A percentile compares a stretch with the other conserved stretches of the same genome.
These are phyloP conservation scores for Diplocarpon mali DNA, from an alignment of 2,329 filamentous ascomycete genomes.

Conservation along the genomic window DNA sequence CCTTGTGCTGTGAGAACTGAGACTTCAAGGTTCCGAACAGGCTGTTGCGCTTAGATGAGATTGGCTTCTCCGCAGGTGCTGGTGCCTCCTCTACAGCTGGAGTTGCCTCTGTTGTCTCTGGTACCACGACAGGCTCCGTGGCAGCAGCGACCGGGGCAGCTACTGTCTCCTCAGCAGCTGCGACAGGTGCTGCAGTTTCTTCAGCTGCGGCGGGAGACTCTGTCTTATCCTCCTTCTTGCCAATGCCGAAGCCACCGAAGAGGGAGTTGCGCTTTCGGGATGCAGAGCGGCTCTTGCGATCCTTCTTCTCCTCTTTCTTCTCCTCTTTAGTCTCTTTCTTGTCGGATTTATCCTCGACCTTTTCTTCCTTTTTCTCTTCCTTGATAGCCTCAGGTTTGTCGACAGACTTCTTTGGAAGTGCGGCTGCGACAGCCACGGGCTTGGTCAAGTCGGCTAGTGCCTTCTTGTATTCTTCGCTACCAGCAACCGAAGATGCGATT, in stretches of 20 bases:
- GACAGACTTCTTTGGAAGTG: constrained; percentile 28
- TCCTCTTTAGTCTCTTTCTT: no score
- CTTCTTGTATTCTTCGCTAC: constrained; percentile 79
- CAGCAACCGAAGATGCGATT: constrained; percentile 58
- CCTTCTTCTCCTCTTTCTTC: constrained; percentile 44
- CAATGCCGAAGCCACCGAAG: constrained; percentile 42
- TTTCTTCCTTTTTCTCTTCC: constrained; percentile 25
- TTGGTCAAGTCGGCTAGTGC: constrained; percentile 30
- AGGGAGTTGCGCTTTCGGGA: constrained; percentile 57
- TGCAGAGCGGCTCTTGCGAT: constrained; percentile 50
- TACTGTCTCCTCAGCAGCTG: constrained; percentile 23
- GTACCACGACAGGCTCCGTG: constrained; percentile 12
- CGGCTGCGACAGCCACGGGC: constrained; percentile 30
- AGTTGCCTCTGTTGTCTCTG: constrained; percentile 31
- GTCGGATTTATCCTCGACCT: no score
- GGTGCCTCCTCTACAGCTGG: constrained; percentile 29
- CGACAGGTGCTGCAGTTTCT: constrained; percentile 32
- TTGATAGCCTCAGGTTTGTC: constrained; percentile 28
- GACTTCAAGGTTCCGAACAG: constrained; percentile 27
- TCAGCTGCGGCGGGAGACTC: constrained; percentile 19
- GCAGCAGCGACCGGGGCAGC: constrained; percentile 7
- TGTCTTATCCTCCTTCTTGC: constrained; percentile 29
- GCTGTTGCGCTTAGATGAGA: constrained; percentile 25
- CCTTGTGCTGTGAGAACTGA: constrained; percentile 22
- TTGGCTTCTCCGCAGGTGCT: constrained; percentile 25